Evolutionary conservation across 2,329 filamentous ascomycete genomes (phyloP).

Genomic region (Pseudocercospora vitis): DNA sequence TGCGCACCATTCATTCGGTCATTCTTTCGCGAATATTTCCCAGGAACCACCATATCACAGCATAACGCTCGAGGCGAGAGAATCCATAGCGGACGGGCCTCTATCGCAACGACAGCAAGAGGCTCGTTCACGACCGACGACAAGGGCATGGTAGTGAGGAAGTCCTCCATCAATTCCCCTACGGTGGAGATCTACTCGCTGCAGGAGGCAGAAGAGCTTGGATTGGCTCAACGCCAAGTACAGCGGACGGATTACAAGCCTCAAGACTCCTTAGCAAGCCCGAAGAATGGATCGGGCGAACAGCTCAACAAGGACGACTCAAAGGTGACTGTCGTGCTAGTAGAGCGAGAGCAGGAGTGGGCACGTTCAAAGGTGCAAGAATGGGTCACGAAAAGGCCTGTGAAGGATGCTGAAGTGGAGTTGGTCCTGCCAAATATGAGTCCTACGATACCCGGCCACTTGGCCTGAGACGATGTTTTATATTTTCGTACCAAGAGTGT

Average conservation of each 20-base stretch:
- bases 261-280: conserved; percentile 46
- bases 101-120: neutral
- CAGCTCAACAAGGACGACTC: neutral
- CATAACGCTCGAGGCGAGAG: neutral
- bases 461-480: too few relatives aligned
- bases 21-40: conserved; percentile 18
- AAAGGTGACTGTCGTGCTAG: neutral
- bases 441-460: neutral
- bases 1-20: conserved; percentile 27
- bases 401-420: neutral
- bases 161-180: neutral
- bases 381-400: conserved; percentile 11
- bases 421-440: neutral
- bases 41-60: neutral
- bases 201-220: too few relatives aligned
- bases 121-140: neutral
- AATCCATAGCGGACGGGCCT: neutral
- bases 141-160: conserved; percentile 9
- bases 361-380: conserved; percentile 8
- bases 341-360: neutral
- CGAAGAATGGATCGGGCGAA: conserved; percentile 55
- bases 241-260: conserved; percentile 1
- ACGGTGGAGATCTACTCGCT: conserved; percentile 4
- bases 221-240: conserved; percentile 4
- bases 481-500: too few relatives aligned